These are phyloP conservation scores for Botryotinia globosa DNA, from an alignment of 2,329 filamentous ascomycete species.

Conservation along the genomic window DNA sequence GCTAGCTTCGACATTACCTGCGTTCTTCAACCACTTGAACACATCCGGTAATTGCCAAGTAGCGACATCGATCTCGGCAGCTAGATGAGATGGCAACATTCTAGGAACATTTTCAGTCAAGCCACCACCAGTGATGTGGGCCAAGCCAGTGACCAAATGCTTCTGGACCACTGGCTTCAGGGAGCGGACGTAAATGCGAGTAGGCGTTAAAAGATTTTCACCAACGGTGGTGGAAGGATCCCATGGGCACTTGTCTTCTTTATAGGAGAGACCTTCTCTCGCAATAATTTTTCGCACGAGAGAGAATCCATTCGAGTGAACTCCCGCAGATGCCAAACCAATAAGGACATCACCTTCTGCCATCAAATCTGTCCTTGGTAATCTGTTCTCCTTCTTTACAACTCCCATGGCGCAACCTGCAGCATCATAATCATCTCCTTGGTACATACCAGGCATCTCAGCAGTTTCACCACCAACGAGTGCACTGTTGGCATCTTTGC, in stretches of 20 bases:
- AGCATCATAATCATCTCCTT: slow-evolving; percentile 85
- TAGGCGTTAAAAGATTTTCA: slow-evolving; percentile 78
- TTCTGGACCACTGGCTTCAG: slow-evolving; percentile 64
- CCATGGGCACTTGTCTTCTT: slow-evolving; percentile 76
- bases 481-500: slow-evolving; percentile 78
- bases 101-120: slow-evolving; percentile 91
- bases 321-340: slow-evolving; percentile 78
- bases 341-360: slow-evolving; percentile 77
- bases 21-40: slow-evolving; percentile 79
- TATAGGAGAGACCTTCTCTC: slow-evolving; percentile 67
- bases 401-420: slow-evolving; percentile 88
- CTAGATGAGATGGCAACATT: slow-evolving; percentile 77
- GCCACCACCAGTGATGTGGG: slow-evolving; percentile 95
- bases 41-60: slow-evolving; percentile 75
- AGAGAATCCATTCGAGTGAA: slow-evolving; percentile 97
- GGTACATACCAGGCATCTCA: slow-evolving; percentile 93
- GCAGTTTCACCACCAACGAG: slow-evolving; percentile 97
- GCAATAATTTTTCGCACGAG: slow-evolving; percentile 89
- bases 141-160: slow-evolving; percentile 79
- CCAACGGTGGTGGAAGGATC: slow-evolving; percentile 62
- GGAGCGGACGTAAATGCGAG: slow-evolving; percentile 87
- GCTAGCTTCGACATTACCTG: slow-evolving; percentile 64
- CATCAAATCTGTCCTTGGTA: slow-evolving; percentile 78
- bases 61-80: slow-evolving; percentile 75
- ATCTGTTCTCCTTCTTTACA: slow-evolving; percentile 64